Conservation (phyloP, 306 rosid species). For the Hippophae rhamnoides region DNA sequence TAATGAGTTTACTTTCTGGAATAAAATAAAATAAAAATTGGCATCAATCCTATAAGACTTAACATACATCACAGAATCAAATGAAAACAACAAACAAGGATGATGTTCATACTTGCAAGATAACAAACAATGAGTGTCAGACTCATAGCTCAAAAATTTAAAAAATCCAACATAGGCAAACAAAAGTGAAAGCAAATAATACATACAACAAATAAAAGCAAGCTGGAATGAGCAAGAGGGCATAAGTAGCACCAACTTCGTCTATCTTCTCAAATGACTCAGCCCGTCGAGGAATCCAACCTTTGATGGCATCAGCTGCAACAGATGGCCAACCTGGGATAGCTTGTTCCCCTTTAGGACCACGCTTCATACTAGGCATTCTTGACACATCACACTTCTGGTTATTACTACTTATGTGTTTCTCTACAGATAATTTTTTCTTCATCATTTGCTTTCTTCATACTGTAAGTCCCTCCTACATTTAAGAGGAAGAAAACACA, state of each 20-base stretch:
- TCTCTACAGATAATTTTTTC: constrained; percentile 15
- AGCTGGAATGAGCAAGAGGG: constrained; percentile 1
- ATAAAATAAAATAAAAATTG: no score
- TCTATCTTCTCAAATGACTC: constrained; percentile 84
- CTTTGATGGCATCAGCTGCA: constrained; percentile 89
- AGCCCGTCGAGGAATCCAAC: constrained; percentile 79
- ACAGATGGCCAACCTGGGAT: constrained; percentile 76
- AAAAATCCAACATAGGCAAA: no score
- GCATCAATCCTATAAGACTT: no score
- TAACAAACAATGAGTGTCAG: no score
- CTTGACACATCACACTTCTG: constrained; percentile 37
- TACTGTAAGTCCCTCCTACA: no score
- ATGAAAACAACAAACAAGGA: no score
- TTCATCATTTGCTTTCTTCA: constrained; percentile 22
- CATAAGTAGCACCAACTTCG: constrained; percentile 63
- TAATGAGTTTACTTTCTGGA: no score
- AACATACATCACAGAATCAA: no score
- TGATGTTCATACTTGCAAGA: no score
- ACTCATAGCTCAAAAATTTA: no score
- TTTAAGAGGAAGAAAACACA: no score
- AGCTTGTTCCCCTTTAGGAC: constrained; percentile 25
- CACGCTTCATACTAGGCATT: constrained; percentile 39
- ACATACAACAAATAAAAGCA: background rate
- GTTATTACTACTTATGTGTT: constrained; percentile 17
- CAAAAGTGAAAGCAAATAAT: no score